These are phyloP conservation scores for Candida mattraensis DNA, from an alignment of 805 yeast species.

Conservation along the genomic window DNA sequence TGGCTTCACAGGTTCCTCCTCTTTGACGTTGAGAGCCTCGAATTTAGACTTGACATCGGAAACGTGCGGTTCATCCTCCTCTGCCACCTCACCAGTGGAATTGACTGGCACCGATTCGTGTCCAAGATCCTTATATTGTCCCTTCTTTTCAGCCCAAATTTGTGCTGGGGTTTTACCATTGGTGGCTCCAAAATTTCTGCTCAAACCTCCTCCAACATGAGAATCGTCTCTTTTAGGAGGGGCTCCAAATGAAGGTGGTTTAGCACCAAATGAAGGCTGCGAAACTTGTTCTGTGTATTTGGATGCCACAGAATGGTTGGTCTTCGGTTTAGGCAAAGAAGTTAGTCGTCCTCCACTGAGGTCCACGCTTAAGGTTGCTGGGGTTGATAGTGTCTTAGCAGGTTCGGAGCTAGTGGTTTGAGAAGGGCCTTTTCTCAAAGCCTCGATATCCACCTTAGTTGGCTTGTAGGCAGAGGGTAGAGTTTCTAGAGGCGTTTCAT, in stretches of 20 bases:
- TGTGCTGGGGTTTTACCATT: constrained; percentile 93
- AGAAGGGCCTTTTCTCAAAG: constrained; percentile 49
- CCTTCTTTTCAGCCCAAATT: constrained; percentile 90
- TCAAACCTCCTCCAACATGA: constrained; percentile 57
- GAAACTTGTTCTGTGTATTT: constrained; percentile 41
- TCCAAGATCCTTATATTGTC: constrained; percentile 51
- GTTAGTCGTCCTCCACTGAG: constrained; percentile 51
- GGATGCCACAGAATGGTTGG: constrained; percentile 47
- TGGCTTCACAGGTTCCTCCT: constrained; percentile 22
- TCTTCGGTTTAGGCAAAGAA: constrained; percentile 64
- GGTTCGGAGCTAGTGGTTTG: constrained; percentile 41
- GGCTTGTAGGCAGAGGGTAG: constrained; percentile 67
- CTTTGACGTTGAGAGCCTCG: constrained; percentile 28
- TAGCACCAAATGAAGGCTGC: constrained; percentile 36
- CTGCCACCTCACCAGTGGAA: constrained; percentile 21
- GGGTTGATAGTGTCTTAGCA: constrained; percentile 10
- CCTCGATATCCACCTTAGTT: constrained; percentile 58
- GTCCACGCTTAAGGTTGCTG: constrained; percentile 29
- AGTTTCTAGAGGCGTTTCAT: constrained; percentile 47
- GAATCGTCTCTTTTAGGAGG: constrained; percentile 39
- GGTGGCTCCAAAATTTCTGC: constrained; percentile 60
- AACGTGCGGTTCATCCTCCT: constrained; percentile 32
- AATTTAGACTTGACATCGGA: constrained; percentile 34
- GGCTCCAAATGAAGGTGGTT: constrained; percentile 31
- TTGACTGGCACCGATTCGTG: constrained; percentile 34